phyloP scores from a whole-genome alignment of 2,329 filamentous ascomycete species.

The Aspergillus flavus region DNA sequence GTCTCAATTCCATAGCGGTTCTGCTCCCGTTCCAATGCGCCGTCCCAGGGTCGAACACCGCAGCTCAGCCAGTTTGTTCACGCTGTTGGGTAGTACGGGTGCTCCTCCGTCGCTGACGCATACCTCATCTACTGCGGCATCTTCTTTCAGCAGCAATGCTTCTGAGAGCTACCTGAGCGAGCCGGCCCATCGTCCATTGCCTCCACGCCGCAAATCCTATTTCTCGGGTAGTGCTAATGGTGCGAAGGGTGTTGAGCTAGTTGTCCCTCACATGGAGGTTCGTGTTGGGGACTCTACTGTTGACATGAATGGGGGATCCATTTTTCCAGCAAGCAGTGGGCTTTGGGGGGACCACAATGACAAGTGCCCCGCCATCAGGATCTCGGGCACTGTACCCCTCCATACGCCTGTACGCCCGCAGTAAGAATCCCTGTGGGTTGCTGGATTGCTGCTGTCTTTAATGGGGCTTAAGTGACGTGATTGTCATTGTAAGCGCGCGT shows the following conservation, averaged over 20 bases:
- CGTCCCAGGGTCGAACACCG: conserved; percentile 25
- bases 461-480: neutral
- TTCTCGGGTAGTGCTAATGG: conserved; percentile 35
- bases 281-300: conserved; percentile 18
- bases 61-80: conserved; percentile 38
- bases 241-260: conserved; percentile 42
- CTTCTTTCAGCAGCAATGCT: conserved; percentile 41
- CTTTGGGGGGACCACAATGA: conserved; percentile 31
- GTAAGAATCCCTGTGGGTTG: neutral
- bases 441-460: neutral
- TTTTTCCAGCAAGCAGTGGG: conserved; percentile 33
- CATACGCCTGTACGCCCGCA: conserved; percentile 4
- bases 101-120: conserved; percentile 37
- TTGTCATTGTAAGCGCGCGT: neutral
- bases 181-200: conserved; percentile 37
- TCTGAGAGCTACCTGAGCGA: conserved; percentile 34
- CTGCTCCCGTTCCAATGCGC: conserved; percentile 21
- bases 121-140: conserved; percentile 42
- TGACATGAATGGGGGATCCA: conserved; percentile 28
- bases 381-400: conserved; percentile 5
- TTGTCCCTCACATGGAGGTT: conserved; percentile 41
- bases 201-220: conserved; percentile 44
- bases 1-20: conserved; percentile 45
- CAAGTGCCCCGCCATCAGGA: conserved; percentile 16
- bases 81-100: conserved; percentile 28